These are phyloP conservation scores for Puccinia polysora DNA, from an alignment of 1,284 basidiomycete species.

Conservation along the genomic window DNA sequence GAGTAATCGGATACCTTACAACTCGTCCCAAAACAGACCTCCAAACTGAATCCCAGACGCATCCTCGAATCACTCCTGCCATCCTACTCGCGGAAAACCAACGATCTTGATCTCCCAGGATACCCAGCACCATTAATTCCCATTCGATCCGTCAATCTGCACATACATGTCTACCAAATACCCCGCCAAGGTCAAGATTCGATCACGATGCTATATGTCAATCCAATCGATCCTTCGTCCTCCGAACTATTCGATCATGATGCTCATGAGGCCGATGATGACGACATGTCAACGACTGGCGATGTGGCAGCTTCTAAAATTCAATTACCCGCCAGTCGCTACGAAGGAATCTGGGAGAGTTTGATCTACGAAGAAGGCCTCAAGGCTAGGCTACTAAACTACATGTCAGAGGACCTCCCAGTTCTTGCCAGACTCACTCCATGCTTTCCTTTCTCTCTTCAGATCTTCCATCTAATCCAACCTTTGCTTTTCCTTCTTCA, in stretches of 20 bases:
- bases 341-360: slow-evolving; percentile 39
- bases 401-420: slow-evolving; percentile 18
- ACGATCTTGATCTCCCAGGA: neutral
- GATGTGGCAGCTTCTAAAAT: slow-evolving; percentile 61
- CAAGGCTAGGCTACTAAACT: slow-evolving; percentile 35
- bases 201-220: slow-evolving; percentile 69
- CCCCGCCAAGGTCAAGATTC: slow-evolving; percentile 54
- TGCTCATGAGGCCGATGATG: slow-evolving; percentile 24
- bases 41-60: neutral
- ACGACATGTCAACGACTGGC: neutral
- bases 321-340: slow-evolving; percentile 68
- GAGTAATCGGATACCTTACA: neutral
- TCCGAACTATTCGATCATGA: slow-evolving; percentile 14
- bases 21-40: neutral
- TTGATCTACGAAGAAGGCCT: slow-evolving; percentile 41
- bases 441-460: neutral
- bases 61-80: neutral
- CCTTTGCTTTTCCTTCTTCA: no score
- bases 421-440: neutral
- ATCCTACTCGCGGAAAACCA: no score
- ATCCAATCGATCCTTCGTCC: slow-evolving; percentile 62
- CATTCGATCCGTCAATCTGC: slow-evolving; percentile 4
- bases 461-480: neutral
- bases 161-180: slow-evolving; percentile 80
- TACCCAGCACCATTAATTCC: slow-evolving; percentile 3